A percentile compares a stretch with the other conserved stretches of the same genome.
These are phyloP conservation scores for Colletotrichum paranaense DNA, from an alignment of 2,329 filamentous ascomycete genomes.

Conservation along the genomic window DNA sequence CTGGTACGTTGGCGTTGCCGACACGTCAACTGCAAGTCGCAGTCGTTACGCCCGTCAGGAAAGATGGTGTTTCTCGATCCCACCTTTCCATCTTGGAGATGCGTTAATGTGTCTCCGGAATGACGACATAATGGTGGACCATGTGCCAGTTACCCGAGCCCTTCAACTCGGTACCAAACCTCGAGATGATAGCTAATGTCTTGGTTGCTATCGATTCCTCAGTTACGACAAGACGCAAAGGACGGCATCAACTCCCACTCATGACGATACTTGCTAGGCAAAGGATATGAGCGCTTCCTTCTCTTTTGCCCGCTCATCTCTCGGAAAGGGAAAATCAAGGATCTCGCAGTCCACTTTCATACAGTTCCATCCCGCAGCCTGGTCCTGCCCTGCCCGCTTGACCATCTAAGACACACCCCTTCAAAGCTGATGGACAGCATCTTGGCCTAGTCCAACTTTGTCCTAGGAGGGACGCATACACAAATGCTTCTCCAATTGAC, in stretches of 20 bases:
- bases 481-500: background rate
- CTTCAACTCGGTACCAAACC: background rate
- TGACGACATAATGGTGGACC: slow-evolving; percentile 31
- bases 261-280: background rate
- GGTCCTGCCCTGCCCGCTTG: background rate
- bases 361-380: background rate
- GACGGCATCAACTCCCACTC: background rate
- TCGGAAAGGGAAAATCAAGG: background rate
- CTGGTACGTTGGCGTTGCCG: background rate
- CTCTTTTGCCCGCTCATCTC: background rate
- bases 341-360: background rate
- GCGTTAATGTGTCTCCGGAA: slow-evolving; percentile 26
- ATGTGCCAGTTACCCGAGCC: background rate
- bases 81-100: background rate
- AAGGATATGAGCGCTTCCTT: background rate
- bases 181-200: background rate
- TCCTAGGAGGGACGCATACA: background rate
- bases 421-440: background rate
- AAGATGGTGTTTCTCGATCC: background rate
- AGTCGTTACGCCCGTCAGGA: background rate
- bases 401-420: background rate
- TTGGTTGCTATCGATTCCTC: background rate
- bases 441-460: background rate
- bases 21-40: background rate
- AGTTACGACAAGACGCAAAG: background rate